Evolutionary conservation across 768 basidiomycete species (phyloP), one percentile per base, ranked within the genome.

Genomic region (Collybiopsis luxurians): DNA sequence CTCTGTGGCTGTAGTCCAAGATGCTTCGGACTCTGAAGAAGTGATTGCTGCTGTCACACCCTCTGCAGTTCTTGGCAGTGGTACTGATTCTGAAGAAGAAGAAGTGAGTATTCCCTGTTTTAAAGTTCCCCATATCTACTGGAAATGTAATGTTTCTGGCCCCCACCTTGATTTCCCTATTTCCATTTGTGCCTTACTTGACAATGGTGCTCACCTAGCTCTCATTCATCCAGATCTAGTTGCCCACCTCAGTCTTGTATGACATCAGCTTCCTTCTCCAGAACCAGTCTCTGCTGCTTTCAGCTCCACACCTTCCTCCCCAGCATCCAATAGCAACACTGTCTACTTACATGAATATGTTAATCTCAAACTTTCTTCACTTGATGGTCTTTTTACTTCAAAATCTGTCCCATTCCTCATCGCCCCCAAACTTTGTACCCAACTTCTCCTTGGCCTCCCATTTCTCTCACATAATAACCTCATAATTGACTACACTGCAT

Each of bases 121-220:
- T 9, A n/a, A n/a, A n/a, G 9, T 38, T 17, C 36, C 36, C 17
- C 36, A 38, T 38, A 9, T 38, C 36, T 17, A 17, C 7, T 38
- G 36, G 36, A 7, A 17, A 7, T 38, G 36, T 17, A 7, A 38
- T 38, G 36, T 38, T 17, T 38, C 36, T 9, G 36, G 36, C 36
- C 36, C 36, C 7, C 36, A 17, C 17, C 17, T 17, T 12, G 21
- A 21, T 19, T 39, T 56, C 10, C 60, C 58, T 4, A 0, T 67
- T 0, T 15, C 2, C 9, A 46, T 66, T 0, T 42, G 58, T 0
- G 58, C 60, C 0, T 43, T 73, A 0, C 67, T 73, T 66, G 69
- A 74, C 43, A 38, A 60, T 50, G 69, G 70, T 3, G 64, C 68
- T 0, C 60, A 66, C 26, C 1, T 73, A 52, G 72, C 71, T 47